Conservation (phyloP, 2,329 filamentous ascomycete genomes). For the Phialophora macrospora region DNA sequence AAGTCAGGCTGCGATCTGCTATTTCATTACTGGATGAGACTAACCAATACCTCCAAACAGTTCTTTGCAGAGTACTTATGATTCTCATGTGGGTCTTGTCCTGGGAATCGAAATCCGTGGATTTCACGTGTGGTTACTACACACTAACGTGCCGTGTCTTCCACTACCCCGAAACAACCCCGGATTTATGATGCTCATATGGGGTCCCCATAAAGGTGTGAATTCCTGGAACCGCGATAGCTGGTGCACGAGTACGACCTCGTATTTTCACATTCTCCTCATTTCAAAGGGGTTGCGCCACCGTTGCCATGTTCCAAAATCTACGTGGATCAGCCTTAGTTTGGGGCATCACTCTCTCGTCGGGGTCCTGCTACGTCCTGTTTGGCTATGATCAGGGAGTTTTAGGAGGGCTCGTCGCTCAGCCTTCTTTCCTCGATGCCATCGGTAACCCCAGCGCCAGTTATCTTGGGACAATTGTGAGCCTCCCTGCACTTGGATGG, state of each 20-base stretch:
- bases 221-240: not conserved
- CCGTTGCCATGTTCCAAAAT: slow-evolving; percentile 7
- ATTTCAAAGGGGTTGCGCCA: not conserved
- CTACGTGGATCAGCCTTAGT: slow-evolving; percentile 22
- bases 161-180: slow-evolving; percentile 3
- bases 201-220: slow-evolving; percentile 11
- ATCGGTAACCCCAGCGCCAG: slow-evolving; percentile 45
- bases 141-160: slow-evolving; percentile 12
- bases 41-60: not conserved
- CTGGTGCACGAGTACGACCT: not conserved
- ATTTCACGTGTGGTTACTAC: slow-evolving; percentile 3
- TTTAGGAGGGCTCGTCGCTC: slow-evolving; percentile 58
- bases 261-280: not conserved
- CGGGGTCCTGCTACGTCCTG: slow-evolving; percentile 38
- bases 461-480: slow-evolving; percentile 55
- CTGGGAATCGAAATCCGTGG: slow-evolving; percentile 14
- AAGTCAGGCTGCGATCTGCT: not conserved
- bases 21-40: not conserved
- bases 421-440: slow-evolving; percentile 50
- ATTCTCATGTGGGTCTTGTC: slow-evolving; percentile 6
- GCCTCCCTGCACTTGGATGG: slow-evolving; percentile 40
- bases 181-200: not conserved
- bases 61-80: not conserved
- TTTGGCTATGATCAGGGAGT: slow-evolving; percentile 42
- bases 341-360: slow-evolving; percentile 28